A percentile compares a stretch with the other conserved stretches of the same genome.
Evolutionary conservation across 2,329 filamentous ascomycete species (phyloP).

Genomic region (Thermothelomyces thermophilus): DNA sequence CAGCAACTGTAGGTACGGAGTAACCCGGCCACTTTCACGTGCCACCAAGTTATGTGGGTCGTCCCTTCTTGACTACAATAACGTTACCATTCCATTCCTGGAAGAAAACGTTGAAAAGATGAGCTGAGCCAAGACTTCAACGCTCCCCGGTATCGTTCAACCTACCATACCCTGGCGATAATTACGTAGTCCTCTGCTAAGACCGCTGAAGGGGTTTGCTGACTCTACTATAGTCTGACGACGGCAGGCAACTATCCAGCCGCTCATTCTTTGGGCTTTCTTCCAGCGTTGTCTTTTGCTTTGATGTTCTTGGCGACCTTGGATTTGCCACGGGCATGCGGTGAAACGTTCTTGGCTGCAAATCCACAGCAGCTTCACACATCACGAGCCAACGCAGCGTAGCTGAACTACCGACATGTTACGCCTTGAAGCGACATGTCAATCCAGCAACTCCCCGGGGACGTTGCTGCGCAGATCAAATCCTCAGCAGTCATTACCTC

Average conservation of each 20-base stretch:
- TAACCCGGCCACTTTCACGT: constrained; percentile 13
- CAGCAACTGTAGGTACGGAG: too few relatives aligned
- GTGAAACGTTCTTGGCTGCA: too few relatives aligned
- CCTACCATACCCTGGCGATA: too few relatives aligned
- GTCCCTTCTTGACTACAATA: not conserved
- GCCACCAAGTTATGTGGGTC: constrained; percentile 5
- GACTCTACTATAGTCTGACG: too few relatives aligned
- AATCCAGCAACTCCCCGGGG: constrained; percentile 62
- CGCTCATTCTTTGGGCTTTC: too few relatives aligned
- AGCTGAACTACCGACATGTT: constrained; percentile 13
- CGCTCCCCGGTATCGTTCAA: too few relatives aligned
- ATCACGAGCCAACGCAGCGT: not conserved
- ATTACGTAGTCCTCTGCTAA: too few relatives aligned
- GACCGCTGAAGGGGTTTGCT: too few relatives aligned
- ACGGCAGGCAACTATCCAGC: too few relatives aligned
- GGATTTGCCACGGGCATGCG: not conserved
- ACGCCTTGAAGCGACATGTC: constrained; percentile 39
- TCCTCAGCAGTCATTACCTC: constrained; percentile 76
- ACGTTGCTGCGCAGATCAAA: constrained; percentile 71
- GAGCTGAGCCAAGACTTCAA: too few relatives aligned
- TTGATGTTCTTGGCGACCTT: too few relatives aligned
- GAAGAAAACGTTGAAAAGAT: too few relatives aligned
- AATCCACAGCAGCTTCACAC: not conserved
- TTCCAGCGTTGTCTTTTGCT: not conserved
- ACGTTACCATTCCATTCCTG: not conserved